These are phyloP conservation scores for Aphanomyces invadans DNA, from an alignment of 352 stramenopile genomes.

Conservation along the genomic window DNA sequence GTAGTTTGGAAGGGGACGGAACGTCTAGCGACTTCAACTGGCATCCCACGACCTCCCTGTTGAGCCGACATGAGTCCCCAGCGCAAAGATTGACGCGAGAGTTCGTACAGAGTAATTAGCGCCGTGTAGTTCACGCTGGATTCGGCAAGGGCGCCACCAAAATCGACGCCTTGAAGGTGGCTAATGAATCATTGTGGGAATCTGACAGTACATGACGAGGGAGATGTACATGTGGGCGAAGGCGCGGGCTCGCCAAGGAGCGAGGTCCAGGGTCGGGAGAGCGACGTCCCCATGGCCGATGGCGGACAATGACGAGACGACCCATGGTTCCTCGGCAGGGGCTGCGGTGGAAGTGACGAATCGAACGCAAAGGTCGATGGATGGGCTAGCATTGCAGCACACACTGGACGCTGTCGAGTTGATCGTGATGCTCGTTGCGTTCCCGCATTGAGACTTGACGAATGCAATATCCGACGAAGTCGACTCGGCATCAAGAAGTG, in stretches of 20 bases:
- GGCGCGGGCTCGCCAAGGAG: background rate
- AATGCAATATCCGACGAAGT: too few species aligned
- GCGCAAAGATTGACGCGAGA: background rate
- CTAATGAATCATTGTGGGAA: background rate
- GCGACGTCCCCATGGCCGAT: too few species aligned
- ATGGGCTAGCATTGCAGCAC: too few species aligned
- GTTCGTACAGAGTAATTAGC: background rate
- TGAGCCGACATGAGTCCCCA: background rate
- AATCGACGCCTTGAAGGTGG: too few species aligned
- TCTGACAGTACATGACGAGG: background rate
- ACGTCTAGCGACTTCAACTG: background rate
- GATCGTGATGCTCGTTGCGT: too few species aligned
- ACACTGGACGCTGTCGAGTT: too few species aligned
- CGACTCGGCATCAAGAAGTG: too few species aligned
- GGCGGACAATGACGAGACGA: too few species aligned
- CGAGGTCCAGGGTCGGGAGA: background rate
- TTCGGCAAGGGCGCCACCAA: background rate
- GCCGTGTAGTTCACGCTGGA: background rate
- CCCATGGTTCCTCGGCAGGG: too few species aligned
- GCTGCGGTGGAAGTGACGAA: too few species aligned
- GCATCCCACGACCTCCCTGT: background rate
- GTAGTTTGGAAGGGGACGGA: background rate
- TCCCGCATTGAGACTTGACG: too few species aligned
- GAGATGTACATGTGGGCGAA: background rate
- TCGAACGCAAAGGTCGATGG: too few species aligned